Percentiles rank a stretch among this genome's conserved stretches.
Conservation (phyloP, 768 basidiomycete species). For the Rhizopogon vulgaris region DNA sequence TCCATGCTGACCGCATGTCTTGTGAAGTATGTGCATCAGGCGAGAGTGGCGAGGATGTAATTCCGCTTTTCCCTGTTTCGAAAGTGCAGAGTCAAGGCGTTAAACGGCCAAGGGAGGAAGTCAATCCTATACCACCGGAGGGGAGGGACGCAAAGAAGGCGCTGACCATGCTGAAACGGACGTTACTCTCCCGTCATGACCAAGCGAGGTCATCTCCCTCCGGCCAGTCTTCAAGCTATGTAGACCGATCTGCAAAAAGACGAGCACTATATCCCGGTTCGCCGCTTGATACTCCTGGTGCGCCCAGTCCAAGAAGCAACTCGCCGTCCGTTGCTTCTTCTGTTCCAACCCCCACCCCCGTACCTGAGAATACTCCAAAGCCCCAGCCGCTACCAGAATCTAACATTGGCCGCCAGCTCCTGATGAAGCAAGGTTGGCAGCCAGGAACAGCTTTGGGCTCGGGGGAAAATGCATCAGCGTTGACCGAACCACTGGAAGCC, state of each 20-base stretch:
- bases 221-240: conserved; percentile 30
- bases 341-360: conserved; percentile 10
- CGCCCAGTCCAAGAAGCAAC: conserved; percentile 21
- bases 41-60: conserved; percentile 37
- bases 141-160: conserved; percentile 55
- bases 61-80: conserved; percentile 43
- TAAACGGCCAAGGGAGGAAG: conserved; percentile 16
- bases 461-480: conserved; percentile 17
- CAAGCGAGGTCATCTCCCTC: conserved; percentile 8
- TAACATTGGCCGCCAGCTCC: conserved; percentile 64
- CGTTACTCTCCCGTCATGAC: conserved; percentile 49
- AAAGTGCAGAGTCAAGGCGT: conserved; percentile 10
- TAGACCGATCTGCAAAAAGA: conserved; percentile 68
- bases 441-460: conserved; percentile 47
- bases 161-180: conserved; percentile 59
- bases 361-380: conserved; percentile 28
- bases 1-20: conserved; percentile 56
- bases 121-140: conserved; percentile 10
- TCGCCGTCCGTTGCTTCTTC: conserved; percentile 12
- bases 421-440: conserved; percentile 73
- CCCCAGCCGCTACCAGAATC: conserved; percentile 44
- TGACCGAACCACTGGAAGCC: conserved; percentile 55
- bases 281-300: conserved; percentile 48
- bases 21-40: conserved; percentile 55
- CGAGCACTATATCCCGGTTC: conserved; percentile 52